Evolutionary conservation across 2,329 filamentous ascomycete genomes (phyloP).

Genomic region (Fusarium euwallaceae): DNA sequence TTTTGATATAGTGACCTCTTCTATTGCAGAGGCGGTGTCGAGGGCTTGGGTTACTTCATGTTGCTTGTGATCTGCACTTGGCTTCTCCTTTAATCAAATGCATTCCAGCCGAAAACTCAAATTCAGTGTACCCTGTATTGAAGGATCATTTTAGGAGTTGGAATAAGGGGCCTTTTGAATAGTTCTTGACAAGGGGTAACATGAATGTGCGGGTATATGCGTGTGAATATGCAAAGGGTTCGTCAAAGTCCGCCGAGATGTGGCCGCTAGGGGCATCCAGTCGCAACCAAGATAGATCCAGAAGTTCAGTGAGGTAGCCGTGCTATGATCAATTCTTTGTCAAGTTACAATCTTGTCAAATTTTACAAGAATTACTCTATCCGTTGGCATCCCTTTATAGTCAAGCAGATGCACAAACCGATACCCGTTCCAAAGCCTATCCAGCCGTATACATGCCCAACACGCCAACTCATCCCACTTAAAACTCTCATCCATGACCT

Average conservation of each 20-base stretch:
- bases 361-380: slow-evolving; percentile 79
- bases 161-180: neutral
- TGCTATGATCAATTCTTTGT: neutral
- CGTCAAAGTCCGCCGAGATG: neutral
- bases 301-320: neutral
- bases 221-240: neutral
- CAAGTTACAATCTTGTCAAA: slow-evolving; percentile 68
- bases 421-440: slow-evolving; percentile 81
- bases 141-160: neutral
- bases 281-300: neutral
- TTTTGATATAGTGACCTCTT: neutral
- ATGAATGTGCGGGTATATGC: neutral
- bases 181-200: neutral
- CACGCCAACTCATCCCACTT: slow-evolving; percentile 82
- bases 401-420: slow-evolving; percentile 84
- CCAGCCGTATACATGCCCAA: slow-evolving; percentile 90
- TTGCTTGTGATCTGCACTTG: neutral
- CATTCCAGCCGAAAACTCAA: neutral
- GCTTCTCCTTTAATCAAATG: neutral
- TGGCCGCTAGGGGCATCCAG: neutral
- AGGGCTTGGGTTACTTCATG: neutral
- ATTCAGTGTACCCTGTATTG: neutral
- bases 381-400: slow-evolving; percentile 72
- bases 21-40: neutral
- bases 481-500: slow-evolving; percentile 88